Evolutionary conservation across 805 yeast species (phyloP), one percentile per base, ranked within the genome.

Genomic region (Saccharomycopsis sp.): DNA sequence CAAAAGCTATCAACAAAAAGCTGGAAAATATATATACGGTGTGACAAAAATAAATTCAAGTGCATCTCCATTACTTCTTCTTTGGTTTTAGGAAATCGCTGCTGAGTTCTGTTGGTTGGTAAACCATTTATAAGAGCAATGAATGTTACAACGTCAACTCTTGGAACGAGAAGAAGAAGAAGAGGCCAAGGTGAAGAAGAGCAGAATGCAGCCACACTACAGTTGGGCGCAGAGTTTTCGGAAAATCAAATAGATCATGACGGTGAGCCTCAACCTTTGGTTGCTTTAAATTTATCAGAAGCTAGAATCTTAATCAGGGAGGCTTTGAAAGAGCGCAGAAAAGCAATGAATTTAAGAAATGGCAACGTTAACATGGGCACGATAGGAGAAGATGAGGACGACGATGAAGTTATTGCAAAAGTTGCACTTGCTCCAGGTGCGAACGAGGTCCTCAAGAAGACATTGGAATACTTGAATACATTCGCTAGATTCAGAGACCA

Each of bases 211-310:
- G 77, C 95, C 0, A 71, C 73, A 38, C 69, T 92, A 52, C 80
- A 82, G 55, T 71, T 92, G 42, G 98, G 98, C 7, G 89, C 95
- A 20, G 98, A 92, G 63, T 92, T 92, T 56, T 88, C 80, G 52
- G 61, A 81, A 39, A 74, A 72, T 25, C 96, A 88, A 58, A 62
- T 79, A 27, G 80, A 84, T 48, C 88, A 88, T 58, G 77, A 77
- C 39, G 96, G 96, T 15, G 75, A 75, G 45, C 75, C 72, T 42
- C 80, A 77, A 43, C 83, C 79, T 48, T 68, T 92, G 44, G 81
- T 84, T 48, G 85, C 97, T 1, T 67, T 92, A 51, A 89, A 88
- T 60, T 64, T 88, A 36, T 80, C 94, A 20, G 97, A 92, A 56
- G 88, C 97, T 1, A 68, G 97, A 49, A 71, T 92, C 42, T 68